Evolutionary conservation across 129 eudicot genomes (phyloP).

Genomic region (Ambrosia artemisiifolia): DNA sequence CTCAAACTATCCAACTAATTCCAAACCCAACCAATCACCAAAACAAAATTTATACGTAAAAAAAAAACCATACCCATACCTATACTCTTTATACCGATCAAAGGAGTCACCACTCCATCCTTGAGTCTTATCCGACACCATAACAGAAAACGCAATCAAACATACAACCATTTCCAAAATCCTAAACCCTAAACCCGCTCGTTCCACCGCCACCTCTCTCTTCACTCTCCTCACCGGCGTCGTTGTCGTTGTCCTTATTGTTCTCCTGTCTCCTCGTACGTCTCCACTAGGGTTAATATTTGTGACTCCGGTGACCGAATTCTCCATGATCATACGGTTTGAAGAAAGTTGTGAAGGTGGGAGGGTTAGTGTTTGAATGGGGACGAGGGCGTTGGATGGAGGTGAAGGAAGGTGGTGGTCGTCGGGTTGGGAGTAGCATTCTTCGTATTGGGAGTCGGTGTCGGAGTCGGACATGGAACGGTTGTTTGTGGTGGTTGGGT

Average conservation of each 20-base stretch:
- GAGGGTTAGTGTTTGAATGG: conserved; percentile 21
- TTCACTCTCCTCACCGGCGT: conserved; percentile 40
- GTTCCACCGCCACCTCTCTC: conserved; percentile 40
- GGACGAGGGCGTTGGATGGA: conserved; percentile 21
- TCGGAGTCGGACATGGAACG: conserved; percentile 50
- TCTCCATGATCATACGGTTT: conserved; percentile 43
- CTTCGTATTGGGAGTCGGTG: conserved; percentile 51
- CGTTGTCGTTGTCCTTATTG: conserved; percentile 17
- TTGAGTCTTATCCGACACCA: conserved; percentile 95
- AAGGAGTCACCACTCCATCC: conserved; percentile 98
- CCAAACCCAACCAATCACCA: background rate
- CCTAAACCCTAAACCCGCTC: conserved; percentile 68
- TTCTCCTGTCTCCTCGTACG: conserved; percentile 36
- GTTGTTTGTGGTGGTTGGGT: conserved; percentile 25
- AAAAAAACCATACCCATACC: conserved; percentile 31
- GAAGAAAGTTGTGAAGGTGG: conserved; percentile 26
- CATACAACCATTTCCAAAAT: conserved; percentile 49
- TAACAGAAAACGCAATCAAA: conserved; percentile 76
- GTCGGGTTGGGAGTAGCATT: conserved; percentile 48
- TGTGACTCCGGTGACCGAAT: conserved; percentile 36
- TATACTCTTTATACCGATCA: conserved; percentile 87
- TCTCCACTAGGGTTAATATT: conserved; percentile 32
- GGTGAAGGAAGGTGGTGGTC: conserved; percentile 2
- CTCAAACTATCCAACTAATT: too few relatives aligned
- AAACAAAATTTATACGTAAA: background rate